Base-by-base conservation (phyloP, 306 rosid species). In the Citrullus colocynthis region DNA sequence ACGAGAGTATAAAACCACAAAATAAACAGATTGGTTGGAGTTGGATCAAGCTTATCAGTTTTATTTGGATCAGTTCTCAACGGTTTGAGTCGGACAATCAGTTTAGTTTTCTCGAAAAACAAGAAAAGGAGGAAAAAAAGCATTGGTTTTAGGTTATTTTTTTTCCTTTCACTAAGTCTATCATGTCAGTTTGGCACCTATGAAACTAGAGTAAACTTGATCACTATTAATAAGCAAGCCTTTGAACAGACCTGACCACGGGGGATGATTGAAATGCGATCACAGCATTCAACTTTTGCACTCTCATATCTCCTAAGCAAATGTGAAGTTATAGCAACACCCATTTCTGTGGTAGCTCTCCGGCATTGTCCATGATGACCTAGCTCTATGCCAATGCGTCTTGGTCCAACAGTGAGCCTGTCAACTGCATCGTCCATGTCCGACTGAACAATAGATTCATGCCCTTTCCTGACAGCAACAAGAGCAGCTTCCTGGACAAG, bases 361-460 rank as follows among this genome's bases (percentile, higher is more conserved):
- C 93, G 99, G 73, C 99, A 90, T 82, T 90, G 99, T 73, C 97
- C 97, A 78, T 87, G 93, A 85, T 86, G 88, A 74, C 91, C 97
- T 84, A 95, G 85, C 54, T 90, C 90, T 74, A 89, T 77, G 76
- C 97, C 99, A 63, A 89, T 81, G 41, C 89, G 88, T 87, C 84
- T 90, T 69, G 99, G 97, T 75, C 99, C 99, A 37, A 95, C 88
- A 1, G 99, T 95, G 67, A 95, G 97, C 80, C 99, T 86, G 85
- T 95, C 97, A 76, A 95, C 96, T 32, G 99, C 97, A 84, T 90
- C 97, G 81, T 95, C 96, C 97, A 95, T 82, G 87, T 95, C 97
- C 4, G 97, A 84, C 84, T 87, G 96, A 85, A 86, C 88, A 90
- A 92, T 82, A 76, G 99, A 87, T 70, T 80, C 80, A 82, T 95